Base-by-base conservation (phyloP, 306 rosid species). In the Inga leiocalycina region DNA sequence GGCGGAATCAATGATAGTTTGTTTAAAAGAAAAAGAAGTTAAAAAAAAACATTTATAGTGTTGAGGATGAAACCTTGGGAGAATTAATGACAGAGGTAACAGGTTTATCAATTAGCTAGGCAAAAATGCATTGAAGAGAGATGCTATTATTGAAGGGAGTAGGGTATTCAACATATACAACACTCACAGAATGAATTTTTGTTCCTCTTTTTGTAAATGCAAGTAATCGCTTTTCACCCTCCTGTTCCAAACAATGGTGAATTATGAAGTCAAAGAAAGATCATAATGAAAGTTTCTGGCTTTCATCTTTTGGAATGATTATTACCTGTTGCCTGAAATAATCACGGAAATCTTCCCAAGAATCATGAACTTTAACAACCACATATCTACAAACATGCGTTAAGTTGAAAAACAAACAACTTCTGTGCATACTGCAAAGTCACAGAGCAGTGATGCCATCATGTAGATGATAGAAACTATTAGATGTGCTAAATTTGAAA, bases 191-290 rank as follows among this genome's bases (percentile, higher is more conserved):
- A 82, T 95, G 99, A 82, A 86, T 75, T 77, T 86, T 79, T 69
- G 97, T 93, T 85, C 97, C 99, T 81, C 96, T 90, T 87, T 93
- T 95, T 30, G 99, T 93, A 85, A 95, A 95, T 67, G 99, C 99
- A 69, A 95, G 92, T 90, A 95, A 77, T 79, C 99, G 92, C 83
- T 95, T 95, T 80, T 92, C 93, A 44, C 98, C 99, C 8, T 91
- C 96, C 99, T 93, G 91, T 32, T 76, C 75, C 59, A 84, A 74
- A 84, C n/a, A 79, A 79, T 20, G 57, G 16, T 39, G 56, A 76
- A 27, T 71, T 17, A 78, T 56, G 43, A 43, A 81, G 84, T 77
- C 77, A 80, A 85, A 76, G 17, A 59, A 59, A 54, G 74, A 52
- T 12, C 27, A 83, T 10, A 49, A 59, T 22, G 59, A 54, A 16